Conservation (phyloP, 2,329 filamentous ascomycete species). For the Didymellaceae sp. region DNA sequence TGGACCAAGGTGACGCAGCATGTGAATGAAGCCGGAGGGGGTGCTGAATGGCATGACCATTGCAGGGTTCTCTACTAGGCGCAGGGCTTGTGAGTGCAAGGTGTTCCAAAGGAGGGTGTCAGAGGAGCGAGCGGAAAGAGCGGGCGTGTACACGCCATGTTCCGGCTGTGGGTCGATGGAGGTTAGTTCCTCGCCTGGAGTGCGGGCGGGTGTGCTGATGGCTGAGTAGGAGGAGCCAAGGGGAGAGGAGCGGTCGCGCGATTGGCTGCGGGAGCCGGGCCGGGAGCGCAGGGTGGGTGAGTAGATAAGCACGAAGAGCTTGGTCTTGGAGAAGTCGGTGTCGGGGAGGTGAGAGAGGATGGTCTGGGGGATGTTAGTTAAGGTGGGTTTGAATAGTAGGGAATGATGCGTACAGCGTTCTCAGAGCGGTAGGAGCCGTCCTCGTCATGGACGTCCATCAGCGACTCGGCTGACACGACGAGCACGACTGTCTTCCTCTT, state of each 20-base stretch:
- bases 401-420: constrained; percentile 71
- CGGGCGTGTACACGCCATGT: constrained; percentile 44
- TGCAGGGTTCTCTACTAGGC: constrained; percentile 80
- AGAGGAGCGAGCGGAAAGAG: constrained; percentile 42
- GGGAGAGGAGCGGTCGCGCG: constrained; percentile 57
- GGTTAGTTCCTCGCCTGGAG: constrained; percentile 66
- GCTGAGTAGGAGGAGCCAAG: constrained; percentile 87
- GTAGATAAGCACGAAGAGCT: constrained; percentile 89
- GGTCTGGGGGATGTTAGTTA: constrained; percentile 47
- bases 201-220: constrained; percentile 73
- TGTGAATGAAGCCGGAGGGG: constrained; percentile 80
- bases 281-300: constrained; percentile 78
- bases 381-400: neutral
- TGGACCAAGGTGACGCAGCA: constrained; percentile 83
- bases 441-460: constrained; percentile 61
- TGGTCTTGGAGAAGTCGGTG: constrained; percentile 73
- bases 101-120: constrained; percentile 71
- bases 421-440: constrained; percentile 69
- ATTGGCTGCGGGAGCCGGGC: constrained; percentile 37
- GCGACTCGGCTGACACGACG: constrained; percentile 80
- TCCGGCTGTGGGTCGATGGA: constrained; percentile 55
- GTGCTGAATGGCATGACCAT: constrained; percentile 91
- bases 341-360: constrained; percentile 88
- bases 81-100: constrained; percentile 78
- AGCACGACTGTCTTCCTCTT: constrained; percentile 78